Evolutionary conservation across 2,329 filamentous ascomycete species (phyloP).

Genomic region (Bipolaris cookei): DNA sequence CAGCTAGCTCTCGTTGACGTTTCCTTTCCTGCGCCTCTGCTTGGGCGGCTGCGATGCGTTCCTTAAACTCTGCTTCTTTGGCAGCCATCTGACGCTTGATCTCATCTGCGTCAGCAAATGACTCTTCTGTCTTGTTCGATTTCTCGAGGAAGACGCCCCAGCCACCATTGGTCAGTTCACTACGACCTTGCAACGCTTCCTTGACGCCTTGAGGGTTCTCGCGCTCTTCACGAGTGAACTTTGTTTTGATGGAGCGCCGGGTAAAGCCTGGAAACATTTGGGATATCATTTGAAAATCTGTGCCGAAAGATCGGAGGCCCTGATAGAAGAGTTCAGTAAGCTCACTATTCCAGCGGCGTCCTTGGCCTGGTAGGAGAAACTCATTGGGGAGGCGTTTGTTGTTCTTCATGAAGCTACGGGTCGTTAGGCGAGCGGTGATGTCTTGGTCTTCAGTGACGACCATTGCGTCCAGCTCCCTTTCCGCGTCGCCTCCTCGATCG

Average conservation of each 20-base stretch:
- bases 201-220: slow-evolving; percentile 69
- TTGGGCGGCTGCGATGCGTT: slow-evolving; percentile 46
- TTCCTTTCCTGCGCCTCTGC: slow-evolving; percentile 47
- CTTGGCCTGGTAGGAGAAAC: slow-evolving; percentile 53
- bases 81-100: slow-evolving; percentile 41
- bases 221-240: slow-evolving; percentile 81
- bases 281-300: slow-evolving; percentile 81
- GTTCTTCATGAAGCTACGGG: slow-evolving; percentile 71
- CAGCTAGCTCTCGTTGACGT: slow-evolving; percentile 39
- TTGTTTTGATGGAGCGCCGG: slow-evolving; percentile 77
- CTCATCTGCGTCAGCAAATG: slow-evolving; percentile 48
- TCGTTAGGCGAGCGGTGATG: slow-evolving; percentile 74
- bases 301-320: slow-evolving; percentile 76
- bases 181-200: slow-evolving; percentile 61
- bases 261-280: slow-evolving; percentile 76
- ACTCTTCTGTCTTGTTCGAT: slow-evolving; percentile 41
- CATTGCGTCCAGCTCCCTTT: slow-evolving; percentile 59
- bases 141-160: slow-evolving; percentile 50
- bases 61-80: slow-evolving; percentile 36
- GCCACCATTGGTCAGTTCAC: slow-evolving; percentile 42
- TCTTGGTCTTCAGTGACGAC: slow-evolving; percentile 78
- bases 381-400: slow-evolving; percentile 57
- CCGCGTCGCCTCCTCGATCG: slow-evolving; percentile 70
- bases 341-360: slow-evolving; percentile 68
- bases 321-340: slow-evolving; percentile 79